Conservation (phyloP, 2,329 filamentous ascomycete species). For the Calonectria pseudoturangicola region DNA sequence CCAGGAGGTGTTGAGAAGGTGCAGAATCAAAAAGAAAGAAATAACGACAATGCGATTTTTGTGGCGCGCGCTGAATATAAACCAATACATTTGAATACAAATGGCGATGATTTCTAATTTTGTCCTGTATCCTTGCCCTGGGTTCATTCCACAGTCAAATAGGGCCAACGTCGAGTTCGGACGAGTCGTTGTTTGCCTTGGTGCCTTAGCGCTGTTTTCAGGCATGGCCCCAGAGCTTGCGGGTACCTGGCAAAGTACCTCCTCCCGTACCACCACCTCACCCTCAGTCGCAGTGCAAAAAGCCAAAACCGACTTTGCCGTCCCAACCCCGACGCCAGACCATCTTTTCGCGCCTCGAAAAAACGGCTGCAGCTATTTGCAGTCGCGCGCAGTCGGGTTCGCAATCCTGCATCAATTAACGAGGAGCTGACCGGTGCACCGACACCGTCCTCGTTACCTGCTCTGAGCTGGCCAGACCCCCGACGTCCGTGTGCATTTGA, state of each 20-base stretch:
- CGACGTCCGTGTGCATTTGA: constrained; percentile 46
- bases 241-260: constrained; percentile 55
- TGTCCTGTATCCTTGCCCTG: not conserved
- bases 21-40: not conserved
- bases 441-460: constrained; percentile 19
- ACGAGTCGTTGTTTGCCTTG: constrained; percentile 55
- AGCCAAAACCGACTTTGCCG: constrained; percentile 40
- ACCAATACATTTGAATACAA: not conserved
- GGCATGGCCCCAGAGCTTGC: constrained; percentile 48
- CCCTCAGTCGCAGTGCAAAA: constrained; percentile 39
- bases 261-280: constrained; percentile 43
- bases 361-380: constrained; percentile 26
- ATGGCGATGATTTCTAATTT: not conserved
- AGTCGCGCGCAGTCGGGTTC: constrained; percentile 20
- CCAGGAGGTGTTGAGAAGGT: not conserved
- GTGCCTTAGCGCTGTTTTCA: constrained; percentile 57
- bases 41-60: no score
- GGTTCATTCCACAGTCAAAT: not conserved
- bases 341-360: constrained; percentile 37
- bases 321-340: constrained; percentile 28
- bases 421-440: constrained; percentile 9
- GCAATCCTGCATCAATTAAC: constrained; percentile 8
- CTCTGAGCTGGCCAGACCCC: constrained; percentile 29
- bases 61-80: not conserved
- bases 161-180: not conserved